Conservation (phyloP, 768 basidiomycete species). For the Panellus pusillus region DNA sequence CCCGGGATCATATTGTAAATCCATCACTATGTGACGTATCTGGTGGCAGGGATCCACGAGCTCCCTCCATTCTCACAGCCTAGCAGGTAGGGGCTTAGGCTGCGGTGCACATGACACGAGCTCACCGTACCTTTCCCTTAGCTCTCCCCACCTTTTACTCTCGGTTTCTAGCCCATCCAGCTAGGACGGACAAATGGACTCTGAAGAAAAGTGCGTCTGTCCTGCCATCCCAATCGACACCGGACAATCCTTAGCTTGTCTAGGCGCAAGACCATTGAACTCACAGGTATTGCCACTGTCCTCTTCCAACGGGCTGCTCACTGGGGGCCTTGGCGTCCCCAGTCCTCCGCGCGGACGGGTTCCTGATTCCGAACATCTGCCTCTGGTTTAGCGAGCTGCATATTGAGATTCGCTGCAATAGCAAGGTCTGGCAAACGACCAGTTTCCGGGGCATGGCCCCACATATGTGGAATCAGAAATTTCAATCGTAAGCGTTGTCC, state of each 20-base stretch:
- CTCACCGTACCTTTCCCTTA: neutral
- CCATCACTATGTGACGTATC: too few relatives aligned
- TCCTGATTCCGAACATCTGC: conserved; percentile 1
- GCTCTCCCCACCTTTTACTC: too few relatives aligned
- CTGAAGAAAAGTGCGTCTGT: conserved; percentile 1
- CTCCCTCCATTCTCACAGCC: neutral
- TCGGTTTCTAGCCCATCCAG: neutral
- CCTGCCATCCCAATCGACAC: neutral
- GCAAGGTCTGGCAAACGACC: neutral
- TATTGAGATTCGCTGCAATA: conserved; percentile 5
- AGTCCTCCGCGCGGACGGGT: conserved; percentile 5
- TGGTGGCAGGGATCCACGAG: too few relatives aligned
- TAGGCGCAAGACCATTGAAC: conserved; percentile 13
- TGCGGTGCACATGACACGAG: neutral
- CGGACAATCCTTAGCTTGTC: neutral
- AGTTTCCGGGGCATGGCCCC: conserved; percentile 8
- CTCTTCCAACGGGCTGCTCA: neutral
- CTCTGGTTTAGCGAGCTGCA: conserved; percentile 1
- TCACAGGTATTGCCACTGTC: conserved; percentile 5
- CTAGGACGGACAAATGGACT: neutral
- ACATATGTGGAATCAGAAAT: conserved; percentile 11
- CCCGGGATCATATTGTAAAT: too few relatives aligned
- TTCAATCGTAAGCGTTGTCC: conserved; percentile 6
- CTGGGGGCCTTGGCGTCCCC: neutral
- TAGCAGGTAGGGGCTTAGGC: neutral